Conservation (phyloP, 2,329 filamentous ascomycete genomes). For the Fusarium burgessii region DNA sequence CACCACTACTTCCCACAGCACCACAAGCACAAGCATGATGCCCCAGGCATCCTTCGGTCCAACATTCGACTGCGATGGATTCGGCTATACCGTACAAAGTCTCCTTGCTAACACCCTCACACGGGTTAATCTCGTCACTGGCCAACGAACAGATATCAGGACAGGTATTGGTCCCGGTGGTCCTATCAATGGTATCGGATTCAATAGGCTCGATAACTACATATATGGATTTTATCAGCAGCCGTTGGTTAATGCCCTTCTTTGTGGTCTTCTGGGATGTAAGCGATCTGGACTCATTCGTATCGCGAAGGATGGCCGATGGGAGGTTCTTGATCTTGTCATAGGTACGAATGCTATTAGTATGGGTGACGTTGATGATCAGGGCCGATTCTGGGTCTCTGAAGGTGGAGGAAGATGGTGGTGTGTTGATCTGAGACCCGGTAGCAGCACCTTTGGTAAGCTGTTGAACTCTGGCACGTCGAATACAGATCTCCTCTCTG, state of each 20-base stretch:
- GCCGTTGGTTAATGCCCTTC: fast-evolving
- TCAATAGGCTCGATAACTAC: slow-evolving; percentile 40
- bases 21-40: not conserved
- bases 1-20: not conserved
- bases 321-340: not conserved
- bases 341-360: slow-evolving; percentile 2
- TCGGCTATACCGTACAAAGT: slow-evolving; percentile 22
- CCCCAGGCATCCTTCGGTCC: slow-evolving; percentile 14
- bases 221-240: slow-evolving; percentile 34
- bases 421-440: slow-evolving; percentile 17
- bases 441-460: not conserved
- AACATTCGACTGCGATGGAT: slow-evolving; percentile 26
- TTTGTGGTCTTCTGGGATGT: not conserved
- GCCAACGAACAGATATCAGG: not conserved
- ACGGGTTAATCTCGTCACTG: slow-evolving; percentile 17
- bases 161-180: slow-evolving; percentile 14
- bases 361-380: slow-evolving; percentile 33
- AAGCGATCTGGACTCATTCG: slow-evolving; percentile 23
- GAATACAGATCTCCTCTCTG: fast-evolving
- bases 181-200: slow-evolving; percentile 32
- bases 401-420: slow-evolving; percentile 24
- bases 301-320: slow-evolving; percentile 19
- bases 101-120: slow-evolving; percentile 5
- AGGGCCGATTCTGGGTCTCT: slow-evolving; percentile 23
- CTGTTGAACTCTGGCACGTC: not conserved